phyloP scores from a whole-genome alignment of 192 early-diverging fungal species.

The Allomyces macrogynus region DNA sequence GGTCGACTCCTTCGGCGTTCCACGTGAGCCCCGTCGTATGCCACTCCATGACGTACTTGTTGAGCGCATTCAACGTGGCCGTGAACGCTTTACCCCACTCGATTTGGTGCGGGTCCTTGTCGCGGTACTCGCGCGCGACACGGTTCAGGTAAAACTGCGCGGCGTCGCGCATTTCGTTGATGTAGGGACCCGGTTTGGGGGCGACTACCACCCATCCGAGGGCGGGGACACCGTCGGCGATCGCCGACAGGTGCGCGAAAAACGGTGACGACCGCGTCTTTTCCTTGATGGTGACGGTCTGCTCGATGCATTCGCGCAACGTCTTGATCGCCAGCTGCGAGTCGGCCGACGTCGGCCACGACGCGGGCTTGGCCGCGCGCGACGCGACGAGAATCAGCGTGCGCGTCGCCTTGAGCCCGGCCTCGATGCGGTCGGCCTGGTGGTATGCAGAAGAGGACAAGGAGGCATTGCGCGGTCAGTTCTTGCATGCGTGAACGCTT shows the following conservation, averaged over 20 bases:
- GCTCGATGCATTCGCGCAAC: conserved; percentile 42
- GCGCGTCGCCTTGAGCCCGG: conserved; percentile 8
- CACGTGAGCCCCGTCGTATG: conserved; percentile 78
- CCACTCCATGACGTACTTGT: conserved; percentile 68
- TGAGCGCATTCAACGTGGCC: conserved; percentile 47
- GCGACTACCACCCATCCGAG: conserved; percentile 84
- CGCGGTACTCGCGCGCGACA: conserved; percentile 72
- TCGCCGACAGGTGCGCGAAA: conserved; percentile 61
- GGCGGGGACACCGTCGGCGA: conserved; percentile 74
- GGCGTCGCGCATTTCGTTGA: conserved; percentile 73
- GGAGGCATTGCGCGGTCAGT: background rate
- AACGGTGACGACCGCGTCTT: conserved; percentile 51
- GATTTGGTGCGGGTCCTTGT: conserved; percentile 66
- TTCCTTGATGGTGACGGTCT: conserved; percentile 48
- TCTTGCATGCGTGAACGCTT: background rate
- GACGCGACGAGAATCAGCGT: conserved; percentile 54
- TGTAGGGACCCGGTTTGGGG: conserved; percentile 64
- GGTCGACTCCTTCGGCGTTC: conserved; percentile 53
- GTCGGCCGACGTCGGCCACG: conserved; percentile 16
- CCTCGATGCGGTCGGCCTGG: background rate
- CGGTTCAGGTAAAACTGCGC: conserved; percentile 84
- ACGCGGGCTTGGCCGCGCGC: conserved; percentile 51
- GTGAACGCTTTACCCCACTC: conserved; percentile 66
- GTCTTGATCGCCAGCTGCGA: conserved; percentile 45
- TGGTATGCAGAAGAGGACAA: background rate